A percentile compares a stretch with the other conserved stretches of the same genome.
phyloP scores from a whole-genome alignment of 208 protist species.

The Leishmania turanica region DNA sequence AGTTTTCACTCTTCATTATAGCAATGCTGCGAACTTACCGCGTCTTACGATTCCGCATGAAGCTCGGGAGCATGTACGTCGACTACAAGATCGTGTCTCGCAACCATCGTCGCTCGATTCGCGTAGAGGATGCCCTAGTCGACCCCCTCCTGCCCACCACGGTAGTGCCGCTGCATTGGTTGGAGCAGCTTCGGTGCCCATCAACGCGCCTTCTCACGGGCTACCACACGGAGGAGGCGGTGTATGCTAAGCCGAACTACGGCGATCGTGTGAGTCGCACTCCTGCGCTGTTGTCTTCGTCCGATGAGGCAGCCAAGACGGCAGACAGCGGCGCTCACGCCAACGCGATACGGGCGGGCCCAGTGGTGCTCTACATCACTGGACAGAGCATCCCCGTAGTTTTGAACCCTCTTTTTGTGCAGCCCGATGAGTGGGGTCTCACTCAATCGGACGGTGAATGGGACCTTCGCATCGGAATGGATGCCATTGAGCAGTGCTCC shows the following conservation, averaged over 20 bases:
- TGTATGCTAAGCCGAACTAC: slow-evolving; percentile 46
- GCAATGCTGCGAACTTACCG: slow-evolving; percentile 46
- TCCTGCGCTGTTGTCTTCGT: neutral
- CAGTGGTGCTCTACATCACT: slow-evolving; percentile 86
- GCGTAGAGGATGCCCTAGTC: slow-evolving; percentile 80
- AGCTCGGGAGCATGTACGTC: slow-evolving; percentile 69
- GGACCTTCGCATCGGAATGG: slow-evolving; percentile 83
- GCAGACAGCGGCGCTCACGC: neutral
- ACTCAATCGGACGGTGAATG: slow-evolving; percentile 35
- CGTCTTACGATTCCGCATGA: slow-evolving; percentile 57
- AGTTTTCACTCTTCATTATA: neutral
- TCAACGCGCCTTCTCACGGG: slow-evolving; percentile 70
- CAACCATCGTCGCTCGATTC: slow-evolving; percentile 74
- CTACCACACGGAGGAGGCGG: slow-evolving; percentile 69
- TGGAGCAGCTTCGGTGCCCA: slow-evolving; percentile 81
- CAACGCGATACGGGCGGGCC: slow-evolving; percentile 77
- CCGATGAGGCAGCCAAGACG: neutral
- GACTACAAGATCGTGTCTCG: slow-evolving; percentile 87
- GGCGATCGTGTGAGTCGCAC: slow-evolving; percentile 27
- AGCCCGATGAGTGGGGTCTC: slow-evolving; percentile 53
- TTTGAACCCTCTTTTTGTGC: slow-evolving; percentile 79
- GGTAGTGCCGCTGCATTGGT: slow-evolving; percentile 69
- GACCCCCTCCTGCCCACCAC: slow-evolving; percentile 69
- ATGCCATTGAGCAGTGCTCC: slow-evolving; percentile 87
- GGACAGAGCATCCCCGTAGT: slow-evolving; percentile 77